Percentiles rank a stretch among this genome's conserved stretches.
These are phyloP conservation scores for Balamuthia mandrillaris DNA, from an alignment of 208 protist species.

Conservation along the genomic window DNA sequence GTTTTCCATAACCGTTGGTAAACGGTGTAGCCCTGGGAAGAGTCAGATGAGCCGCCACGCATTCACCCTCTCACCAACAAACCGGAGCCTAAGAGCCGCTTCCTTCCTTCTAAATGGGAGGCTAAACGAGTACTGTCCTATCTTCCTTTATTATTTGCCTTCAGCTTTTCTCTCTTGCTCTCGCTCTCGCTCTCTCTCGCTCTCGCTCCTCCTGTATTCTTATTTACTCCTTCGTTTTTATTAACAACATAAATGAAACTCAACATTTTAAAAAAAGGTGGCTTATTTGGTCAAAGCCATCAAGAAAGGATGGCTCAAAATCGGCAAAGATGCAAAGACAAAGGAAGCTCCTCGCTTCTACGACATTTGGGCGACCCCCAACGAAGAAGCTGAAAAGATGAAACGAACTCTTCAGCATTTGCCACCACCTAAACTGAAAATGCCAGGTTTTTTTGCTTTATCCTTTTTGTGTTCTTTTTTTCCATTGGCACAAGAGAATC, in stretches of 20 bases:
- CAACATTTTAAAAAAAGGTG: too few relatives aligned
- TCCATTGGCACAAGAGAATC: neutral
- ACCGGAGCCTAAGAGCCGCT: conserved; percentile 70
- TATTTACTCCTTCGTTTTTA: too few relatives aligned
- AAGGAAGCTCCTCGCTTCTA: conserved; percentile 52
- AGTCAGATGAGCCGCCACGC: neutral
- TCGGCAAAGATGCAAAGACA: neutral
- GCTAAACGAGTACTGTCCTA: neutral
- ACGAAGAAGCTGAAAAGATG: neutral
- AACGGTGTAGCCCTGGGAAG: neutral
- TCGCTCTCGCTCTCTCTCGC: neutral
- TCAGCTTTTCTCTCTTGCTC: neutral
- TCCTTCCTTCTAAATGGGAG: conserved; percentile 66
- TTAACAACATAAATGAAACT: too few relatives aligned
- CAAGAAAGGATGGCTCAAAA: conserved; percentile 22
- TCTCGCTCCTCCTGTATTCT: neutral
- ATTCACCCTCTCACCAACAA: conserved; percentile 65
- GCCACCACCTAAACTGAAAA: neutral
- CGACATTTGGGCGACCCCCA: conserved; percentile 52
- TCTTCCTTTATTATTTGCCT: neutral
- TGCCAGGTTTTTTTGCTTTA: neutral
- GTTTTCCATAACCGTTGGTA: neutral
- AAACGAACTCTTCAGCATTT: neutral
- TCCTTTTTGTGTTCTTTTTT: neutral
- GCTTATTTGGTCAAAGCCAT: conserved; percentile 26